Evolutionary conservation across 2,329 filamentous ascomycete species (phyloP).

Genomic region (Huntiella moniliformis): DNA sequence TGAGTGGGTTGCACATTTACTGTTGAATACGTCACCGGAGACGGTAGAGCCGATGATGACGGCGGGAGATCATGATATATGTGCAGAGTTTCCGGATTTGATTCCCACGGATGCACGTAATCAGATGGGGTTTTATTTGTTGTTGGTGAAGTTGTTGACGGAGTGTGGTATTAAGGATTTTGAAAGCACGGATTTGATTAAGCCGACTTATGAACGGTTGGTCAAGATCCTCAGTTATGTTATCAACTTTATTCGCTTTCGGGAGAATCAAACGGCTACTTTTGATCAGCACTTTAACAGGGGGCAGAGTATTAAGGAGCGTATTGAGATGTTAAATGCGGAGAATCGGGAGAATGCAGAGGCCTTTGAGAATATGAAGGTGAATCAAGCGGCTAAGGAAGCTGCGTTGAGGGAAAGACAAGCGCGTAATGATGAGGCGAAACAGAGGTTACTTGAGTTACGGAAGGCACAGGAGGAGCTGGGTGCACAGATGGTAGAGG

Average conservation of each 20-base stretch:
- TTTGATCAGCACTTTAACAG: conserved; percentile 93
- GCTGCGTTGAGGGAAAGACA: conserved; percentile 68
- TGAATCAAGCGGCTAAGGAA: conserved; percentile 64
- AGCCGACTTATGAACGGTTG: conserved; percentile 73
- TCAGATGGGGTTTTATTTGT: conserved; percentile 87
- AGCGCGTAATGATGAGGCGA: conserved; percentile 69
- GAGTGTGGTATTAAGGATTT: conserved; percentile 92
- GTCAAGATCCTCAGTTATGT: conserved; percentile 94
- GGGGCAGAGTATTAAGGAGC: conserved; percentile 64
- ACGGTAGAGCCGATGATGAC: conserved; percentile 90
- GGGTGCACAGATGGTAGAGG: conserved; percentile 62
- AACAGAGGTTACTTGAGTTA: conserved; percentile 62
- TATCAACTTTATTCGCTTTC: conserved; percentile 96
- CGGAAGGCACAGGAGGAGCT: conserved; percentile 68
- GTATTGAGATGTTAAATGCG: conserved; percentile 68
- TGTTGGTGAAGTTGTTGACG: conserved; percentile 56
- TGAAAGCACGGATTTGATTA: conserved; percentile 78
- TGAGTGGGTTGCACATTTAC: conserved; percentile 87
- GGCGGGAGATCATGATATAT: conserved; percentile 74
- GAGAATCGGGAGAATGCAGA: conserved; percentile 78
- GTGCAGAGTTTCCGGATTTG: conserved; percentile 67
- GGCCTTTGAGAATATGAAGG: conserved; percentile 61
- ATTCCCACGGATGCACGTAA: conserved; percentile 77
- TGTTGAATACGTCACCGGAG: conserved; percentile 85
- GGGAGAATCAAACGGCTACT: conserved; percentile 72